Percentiles rank a stretch among this genome's conserved stretches.
phyloP scores from a whole-genome alignment of 2,329 filamentous ascomycete species.

The Exophiala spinifera region DNA sequence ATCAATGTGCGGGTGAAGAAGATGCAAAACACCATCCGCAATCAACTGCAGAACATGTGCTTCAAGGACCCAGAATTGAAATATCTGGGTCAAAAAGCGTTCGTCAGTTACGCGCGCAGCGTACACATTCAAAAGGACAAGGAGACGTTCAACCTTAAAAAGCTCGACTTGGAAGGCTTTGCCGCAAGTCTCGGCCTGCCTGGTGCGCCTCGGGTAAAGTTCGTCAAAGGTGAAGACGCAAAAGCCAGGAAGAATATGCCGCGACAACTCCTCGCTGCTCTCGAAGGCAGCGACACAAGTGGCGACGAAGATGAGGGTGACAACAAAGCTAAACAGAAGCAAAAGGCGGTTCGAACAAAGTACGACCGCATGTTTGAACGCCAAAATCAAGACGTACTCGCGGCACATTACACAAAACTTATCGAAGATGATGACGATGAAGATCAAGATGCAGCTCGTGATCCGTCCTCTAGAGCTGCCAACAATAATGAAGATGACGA shows the following conservation, averaged over 20 bases:
- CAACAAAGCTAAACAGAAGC: constrained; percentile 52
- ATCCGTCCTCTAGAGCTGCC: not conserved
- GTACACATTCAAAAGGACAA: constrained; percentile 88
- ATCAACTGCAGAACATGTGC: constrained; percentile 87
- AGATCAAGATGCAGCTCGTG: constrained; percentile 30
- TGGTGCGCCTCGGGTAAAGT: constrained; percentile 88
- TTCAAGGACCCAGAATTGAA: constrained; percentile 94
- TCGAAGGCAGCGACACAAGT: constrained; percentile 58
- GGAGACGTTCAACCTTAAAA: constrained; percentile 79
- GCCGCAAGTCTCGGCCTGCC: constrained; percentile 83
- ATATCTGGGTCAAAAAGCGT: constrained; percentile 93
- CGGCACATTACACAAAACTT: constrained; percentile 88
- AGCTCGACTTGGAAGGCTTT: constrained; percentile 80
- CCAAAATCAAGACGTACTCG: constrained; percentile 90
- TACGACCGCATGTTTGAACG: constrained; percentile 98
- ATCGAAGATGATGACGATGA: constrained; percentile 59
- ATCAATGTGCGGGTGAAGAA: constrained; percentile 89
- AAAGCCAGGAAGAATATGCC: constrained; percentile 86
- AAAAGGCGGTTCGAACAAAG: constrained; percentile 80
- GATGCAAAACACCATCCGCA: constrained; percentile 72
- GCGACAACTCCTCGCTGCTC: constrained; percentile 56
- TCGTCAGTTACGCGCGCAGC: constrained; percentile 83
- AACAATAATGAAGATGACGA: constrained; percentile 44
- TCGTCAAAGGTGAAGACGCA: constrained; percentile 82
- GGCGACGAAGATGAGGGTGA: constrained; percentile 48